Conservation (phyloP, 257 asterid genomes). For the Striga asiatica region DNA sequence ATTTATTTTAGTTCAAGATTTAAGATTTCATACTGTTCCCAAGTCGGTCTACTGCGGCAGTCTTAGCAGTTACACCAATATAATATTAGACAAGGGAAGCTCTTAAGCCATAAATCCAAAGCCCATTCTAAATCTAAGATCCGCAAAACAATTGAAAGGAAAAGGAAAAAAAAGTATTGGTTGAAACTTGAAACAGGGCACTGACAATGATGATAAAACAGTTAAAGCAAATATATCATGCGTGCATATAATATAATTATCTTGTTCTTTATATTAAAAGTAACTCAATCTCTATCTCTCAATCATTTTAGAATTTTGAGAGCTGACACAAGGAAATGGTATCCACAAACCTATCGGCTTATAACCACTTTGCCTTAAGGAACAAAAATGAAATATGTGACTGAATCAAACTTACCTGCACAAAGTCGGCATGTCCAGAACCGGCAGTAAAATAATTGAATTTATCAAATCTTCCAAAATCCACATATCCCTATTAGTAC, state of each 20-base stretch:
- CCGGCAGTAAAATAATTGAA: slow-evolving; percentile 55
- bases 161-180: background rate
- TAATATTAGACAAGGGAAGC: background rate
- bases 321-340: background rate
- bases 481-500: slow-evolving; percentile 74
- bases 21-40: too few relatives aligned
- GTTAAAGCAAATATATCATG: background rate
- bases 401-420: slow-evolving; percentile 45
- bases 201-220: background rate
- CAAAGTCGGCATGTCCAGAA: slow-evolving; percentile 49
- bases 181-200: background rate
- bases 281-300: background rate
- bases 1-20: too few relatives aligned
- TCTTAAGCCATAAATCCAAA: background rate
- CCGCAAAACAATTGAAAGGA: background rate
- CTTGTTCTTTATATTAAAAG: background rate
- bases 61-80: too few relatives aligned
- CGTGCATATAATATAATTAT: background rate
- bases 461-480: slow-evolving; percentile 81
- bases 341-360: slow-evolving; percentile 1
- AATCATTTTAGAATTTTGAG: background rate
- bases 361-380: background rate
- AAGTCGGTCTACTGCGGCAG: too few relatives aligned
- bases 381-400: slow-evolving; percentile 7
- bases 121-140: background rate